Percentiles rank a stretch among this genome's conserved stretches.
Conservation (phyloP, 495 filamentous ascomycete species). For the Clavariopsis aquatica region DNA sequence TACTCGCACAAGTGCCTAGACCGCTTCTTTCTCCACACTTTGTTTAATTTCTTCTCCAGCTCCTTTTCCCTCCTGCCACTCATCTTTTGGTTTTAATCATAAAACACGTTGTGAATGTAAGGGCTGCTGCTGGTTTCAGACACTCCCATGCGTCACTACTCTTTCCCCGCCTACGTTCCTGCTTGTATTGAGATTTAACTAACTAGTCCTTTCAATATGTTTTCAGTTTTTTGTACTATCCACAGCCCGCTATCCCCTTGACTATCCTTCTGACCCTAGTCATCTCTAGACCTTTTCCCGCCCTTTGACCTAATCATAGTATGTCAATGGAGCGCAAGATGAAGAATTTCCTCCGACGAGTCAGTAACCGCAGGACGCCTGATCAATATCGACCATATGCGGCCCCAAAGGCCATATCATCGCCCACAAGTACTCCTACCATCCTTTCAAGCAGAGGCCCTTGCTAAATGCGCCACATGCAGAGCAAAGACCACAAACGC, state of each 20-base stretch:
- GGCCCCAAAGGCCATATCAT: background rate
- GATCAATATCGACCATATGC: background rate
- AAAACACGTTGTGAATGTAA: background rate
- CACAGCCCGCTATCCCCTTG: background rate
- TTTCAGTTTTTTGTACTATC: background rate
- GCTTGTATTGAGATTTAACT: no score
- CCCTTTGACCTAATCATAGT: background rate
- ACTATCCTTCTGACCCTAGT: background rate
- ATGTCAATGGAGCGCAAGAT: conserved; percentile 11
- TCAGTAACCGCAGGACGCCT: background rate
- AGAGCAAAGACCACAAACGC: background rate
- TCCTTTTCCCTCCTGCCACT: background rate
- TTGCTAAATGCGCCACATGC: background rate
- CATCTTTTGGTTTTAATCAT: background rate
- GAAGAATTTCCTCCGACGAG: conserved; percentile 10
- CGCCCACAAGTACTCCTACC: background rate
- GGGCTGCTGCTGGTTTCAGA: background rate
- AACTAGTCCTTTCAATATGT: no score
- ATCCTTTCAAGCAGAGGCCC: background rate
- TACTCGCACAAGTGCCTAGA: background rate
- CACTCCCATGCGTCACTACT: no score
- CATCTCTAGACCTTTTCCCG: background rate
- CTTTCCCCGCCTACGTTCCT: background rate
- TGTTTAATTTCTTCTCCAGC: background rate
- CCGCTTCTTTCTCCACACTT: background rate